Base-by-base conservation (phyloP, 441 rosid species). In the Pelargonium fulgidum region DNA sequence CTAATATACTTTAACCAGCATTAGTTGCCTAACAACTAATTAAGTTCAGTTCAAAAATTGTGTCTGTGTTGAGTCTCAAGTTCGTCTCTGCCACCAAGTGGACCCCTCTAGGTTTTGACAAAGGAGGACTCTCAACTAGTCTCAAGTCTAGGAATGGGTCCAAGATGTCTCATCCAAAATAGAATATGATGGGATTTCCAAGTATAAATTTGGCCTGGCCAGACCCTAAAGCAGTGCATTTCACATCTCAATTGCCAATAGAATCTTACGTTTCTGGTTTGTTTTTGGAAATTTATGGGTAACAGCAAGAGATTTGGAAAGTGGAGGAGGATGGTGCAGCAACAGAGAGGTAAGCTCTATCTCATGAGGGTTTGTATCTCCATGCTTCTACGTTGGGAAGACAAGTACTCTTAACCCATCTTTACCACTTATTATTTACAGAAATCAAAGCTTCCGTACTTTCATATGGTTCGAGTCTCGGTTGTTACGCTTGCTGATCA, bases 361-460 rank as follows among this genome's bases (percentile, higher is more conserved):
- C 64, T 70, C 64, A 48, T 70, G 68, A 50, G 64, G 68, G 64
- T 70, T n/a, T 70, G 73, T 54, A 70, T 70, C 62, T 24, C 48
- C 19, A 64, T 70, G 62, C 68, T 70, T 36, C 64, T 70, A 19
- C 3, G 68, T 16, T 39, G 73, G 68, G 20, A 64, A 29, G 36
- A 29, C 68, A 70, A 70, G 47, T 33, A 64, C 67, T 64, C 72
- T 69, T 47, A n/a, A 47, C 36, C 36, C 3, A 29, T 29, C 36
- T 29, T 29, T 2, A 29, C 4, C 36, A 29, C 36, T 29, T 29
- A 29, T 3, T 29, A 29, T 29, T 29, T 3, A 29, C 4, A 26
- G 33, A 26, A n/a, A n/a, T n/a, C n/a, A n/a, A n/a, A n/a, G n/a
- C n/a, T n/a, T n/a, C n/a, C n/a, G n/a, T n/a, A n/a, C n/a, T n/a